Conservation (phyloP, 2,329 filamentous ascomycete species). For the Pyricularia sp. region DNA sequence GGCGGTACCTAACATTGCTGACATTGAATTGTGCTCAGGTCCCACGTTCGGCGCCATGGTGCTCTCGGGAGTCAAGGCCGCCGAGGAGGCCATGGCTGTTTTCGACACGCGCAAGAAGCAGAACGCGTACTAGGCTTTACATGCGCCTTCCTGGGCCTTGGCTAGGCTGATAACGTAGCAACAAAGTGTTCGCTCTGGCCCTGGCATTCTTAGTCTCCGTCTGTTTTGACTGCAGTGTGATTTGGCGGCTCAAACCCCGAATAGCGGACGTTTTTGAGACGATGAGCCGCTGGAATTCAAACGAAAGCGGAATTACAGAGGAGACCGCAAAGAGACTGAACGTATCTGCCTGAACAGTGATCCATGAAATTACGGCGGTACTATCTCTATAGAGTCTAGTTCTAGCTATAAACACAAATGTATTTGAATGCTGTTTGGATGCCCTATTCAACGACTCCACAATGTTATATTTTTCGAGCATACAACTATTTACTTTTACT, state of each 20-base stretch:
- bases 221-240: not conserved
- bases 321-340: too few relatives aligned
- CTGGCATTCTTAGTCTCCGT: not conserved
- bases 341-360: too few relatives aligned
- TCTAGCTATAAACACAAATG: too few relatives aligned
- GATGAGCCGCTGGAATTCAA: too few relatives aligned
- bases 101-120: conserved; percentile 67
- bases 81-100: conserved; percentile 69
- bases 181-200: not conserved
- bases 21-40: conserved; percentile 17
- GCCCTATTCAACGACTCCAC: too few relatives aligned
- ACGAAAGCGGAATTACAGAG: too few relatives aligned
- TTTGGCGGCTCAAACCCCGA: not conserved
- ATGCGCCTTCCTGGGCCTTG: not conserved
- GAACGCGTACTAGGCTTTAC: conserved; percentile 44
- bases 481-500: too few relatives aligned
- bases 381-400: too few relatives aligned
- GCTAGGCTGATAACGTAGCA: not conserved
- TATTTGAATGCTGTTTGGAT: too few relatives aligned
- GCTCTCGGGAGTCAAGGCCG: conserved; percentile 76
- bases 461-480: too few relatives aligned
- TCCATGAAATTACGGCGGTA: too few relatives aligned
- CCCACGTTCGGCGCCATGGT: conserved; percentile 86
- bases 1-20: not conserved
- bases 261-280: not conserved